Evolutionary conservation across 768 basidiomycete species (phyloP).

Genomic region (Guyanaporus albipodus): DNA sequence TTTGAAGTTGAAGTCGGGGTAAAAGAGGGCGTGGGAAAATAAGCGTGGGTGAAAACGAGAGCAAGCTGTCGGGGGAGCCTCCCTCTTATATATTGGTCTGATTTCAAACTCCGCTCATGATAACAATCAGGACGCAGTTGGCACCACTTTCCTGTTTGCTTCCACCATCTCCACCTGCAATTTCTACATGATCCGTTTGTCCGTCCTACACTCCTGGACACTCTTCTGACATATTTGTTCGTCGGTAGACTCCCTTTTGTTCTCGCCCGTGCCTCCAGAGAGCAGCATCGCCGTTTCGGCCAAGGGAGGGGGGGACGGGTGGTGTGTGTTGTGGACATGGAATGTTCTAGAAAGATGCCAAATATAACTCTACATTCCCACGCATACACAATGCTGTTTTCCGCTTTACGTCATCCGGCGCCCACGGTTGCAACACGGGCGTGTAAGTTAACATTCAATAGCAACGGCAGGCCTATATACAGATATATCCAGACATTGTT

Average conservation of each 20-base stretch:
- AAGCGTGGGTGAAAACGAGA: constrained; percentile 23
- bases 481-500: constrained; percentile 4
- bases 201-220: background rate
- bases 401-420: background rate
- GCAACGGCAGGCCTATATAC: background rate
- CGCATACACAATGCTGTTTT: background rate
- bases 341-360: constrained; percentile 28
- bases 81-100: constrained; percentile 25
- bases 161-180: constrained; percentile 19
- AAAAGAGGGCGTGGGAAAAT: constrained; percentile 27
- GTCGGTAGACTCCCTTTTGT: background rate
- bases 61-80: constrained; percentile 10
- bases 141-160: constrained; percentile 20
- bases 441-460: constrained; percentile 3
- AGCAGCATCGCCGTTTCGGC: background rate
- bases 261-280: background rate
- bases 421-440: background rate
- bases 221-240: background rate
- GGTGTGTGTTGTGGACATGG: constrained; percentile 8
- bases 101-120: constrained; percentile 32
- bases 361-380: constrained; percentile 18
- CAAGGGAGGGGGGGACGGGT: background rate
- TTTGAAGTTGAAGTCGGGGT: constrained; percentile 19
- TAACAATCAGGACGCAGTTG: constrained; percentile 11
- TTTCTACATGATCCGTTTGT: constrained; percentile 10